A percentile compares a stretch with the other conserved stretches of the same genome.
These are phyloP conservation scores for Citrus maxima DNA, from an alignment of 345 rosid genomes.

Conservation along the genomic window DNA sequence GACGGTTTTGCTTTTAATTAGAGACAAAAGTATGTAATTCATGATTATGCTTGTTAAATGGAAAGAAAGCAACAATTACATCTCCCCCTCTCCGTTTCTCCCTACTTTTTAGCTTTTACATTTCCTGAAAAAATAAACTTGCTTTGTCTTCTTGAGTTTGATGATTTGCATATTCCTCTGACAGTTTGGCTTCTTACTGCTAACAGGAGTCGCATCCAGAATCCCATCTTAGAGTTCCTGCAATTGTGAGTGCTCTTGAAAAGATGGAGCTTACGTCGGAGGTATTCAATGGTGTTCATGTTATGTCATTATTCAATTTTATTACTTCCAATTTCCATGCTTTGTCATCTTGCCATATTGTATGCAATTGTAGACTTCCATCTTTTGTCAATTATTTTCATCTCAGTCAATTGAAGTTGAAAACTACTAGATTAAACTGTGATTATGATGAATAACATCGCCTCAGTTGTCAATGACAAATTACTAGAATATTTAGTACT, in stretches of 20 bases:
- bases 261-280: slow-evolving; percentile 70
- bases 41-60: not conserved
- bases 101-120: not conserved
- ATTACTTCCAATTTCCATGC: not conserved
- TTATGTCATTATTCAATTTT: not conserved
- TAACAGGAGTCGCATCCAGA: slow-evolving; percentile 89
- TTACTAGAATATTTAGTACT: not conserved
- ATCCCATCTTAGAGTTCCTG: slow-evolving; percentile 87
- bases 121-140: not conserved
- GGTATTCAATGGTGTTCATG: slow-evolving; percentile 32
- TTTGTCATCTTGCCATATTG: not conserved
- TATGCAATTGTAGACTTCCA: not conserved
- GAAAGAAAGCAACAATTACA: not conserved
- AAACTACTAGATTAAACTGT: not conserved
- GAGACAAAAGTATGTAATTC: not conserved
- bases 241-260: slow-evolving; percentile 76
- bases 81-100: not conserved
- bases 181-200: not conserved
- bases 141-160: not conserved
- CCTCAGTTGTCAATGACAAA: not conserved
- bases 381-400: not conserved
- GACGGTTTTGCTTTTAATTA: not conserved
- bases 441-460: not conserved
- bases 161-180: slow-evolving; percentile 3
- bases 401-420: not conserved